A percentile compares a stretch with the other conserved stretches of the same genome.
These are phyloP conservation scores for Monosporozyma aquatica DNA, from an alignment of 805 yeast species.

Conservation along the genomic window DNA sequence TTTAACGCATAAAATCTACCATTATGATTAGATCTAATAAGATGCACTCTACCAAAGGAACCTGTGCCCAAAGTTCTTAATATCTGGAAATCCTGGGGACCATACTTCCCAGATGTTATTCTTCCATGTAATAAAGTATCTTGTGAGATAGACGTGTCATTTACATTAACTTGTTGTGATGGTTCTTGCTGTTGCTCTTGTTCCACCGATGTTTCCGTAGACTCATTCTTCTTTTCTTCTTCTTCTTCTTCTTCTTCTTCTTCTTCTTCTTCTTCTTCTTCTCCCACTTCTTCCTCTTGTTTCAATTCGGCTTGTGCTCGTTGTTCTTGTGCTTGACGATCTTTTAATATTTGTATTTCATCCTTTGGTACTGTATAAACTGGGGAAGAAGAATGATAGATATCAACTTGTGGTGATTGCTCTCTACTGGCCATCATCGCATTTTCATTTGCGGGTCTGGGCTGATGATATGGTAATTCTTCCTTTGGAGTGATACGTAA, in stretches of 20 bases:
- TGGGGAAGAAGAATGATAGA: neutral
- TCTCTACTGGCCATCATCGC: constrained; percentile 2
- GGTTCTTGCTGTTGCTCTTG: no score
- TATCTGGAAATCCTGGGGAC: constrained; percentile 69
- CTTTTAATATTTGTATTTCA: constrained; percentile 4
- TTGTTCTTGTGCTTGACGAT: constrained; percentile 5
- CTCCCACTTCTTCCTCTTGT: neutral
- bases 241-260: no score
- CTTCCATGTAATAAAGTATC: constrained; percentile 9
- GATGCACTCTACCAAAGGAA: constrained; percentile 89
- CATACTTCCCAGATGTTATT: constrained; percentile 56
- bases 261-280: no score
- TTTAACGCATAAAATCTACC: constrained; percentile 91
- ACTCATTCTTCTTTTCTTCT: no score
- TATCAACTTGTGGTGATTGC: neutral
- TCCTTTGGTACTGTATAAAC: constrained; percentile 2
- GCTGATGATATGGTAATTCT: constrained; percentile 3
- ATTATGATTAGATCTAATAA: constrained; percentile 80
- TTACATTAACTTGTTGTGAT: no score
- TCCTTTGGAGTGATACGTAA: constrained; percentile 2
- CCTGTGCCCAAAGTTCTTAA: constrained; percentile 91
- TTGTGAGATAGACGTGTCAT: neutral
- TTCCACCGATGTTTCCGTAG: no score
- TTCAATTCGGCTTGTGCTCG: neutral
- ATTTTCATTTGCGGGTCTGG: neutral